Percentiles rank a stretch among this genome's conserved stretches.
Evolutionary conservation across 306 rosid genomes (phyloP).

Genomic region (Rosa multiflora): DNA sequence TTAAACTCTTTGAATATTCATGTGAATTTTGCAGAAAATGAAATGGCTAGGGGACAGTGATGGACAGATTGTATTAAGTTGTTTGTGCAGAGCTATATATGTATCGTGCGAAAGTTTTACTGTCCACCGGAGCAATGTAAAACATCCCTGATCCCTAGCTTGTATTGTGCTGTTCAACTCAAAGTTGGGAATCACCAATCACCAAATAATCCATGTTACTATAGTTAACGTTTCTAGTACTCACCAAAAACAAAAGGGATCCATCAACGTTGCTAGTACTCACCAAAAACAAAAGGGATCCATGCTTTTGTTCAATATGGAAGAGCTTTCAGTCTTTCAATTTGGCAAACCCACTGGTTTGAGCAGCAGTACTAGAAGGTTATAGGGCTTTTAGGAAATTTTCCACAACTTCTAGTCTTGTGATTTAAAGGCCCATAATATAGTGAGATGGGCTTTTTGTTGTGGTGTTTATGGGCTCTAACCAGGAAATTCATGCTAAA

Average conservation of each 20-base stretch:
- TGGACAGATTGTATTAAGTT: background rate
- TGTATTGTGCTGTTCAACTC: background rate
- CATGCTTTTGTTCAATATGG: background rate
- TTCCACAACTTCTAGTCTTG: background rate
- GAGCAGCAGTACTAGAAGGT: background rate
- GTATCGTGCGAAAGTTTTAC: background rate
- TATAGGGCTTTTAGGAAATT: background rate
- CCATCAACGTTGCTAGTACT: too few species aligned
- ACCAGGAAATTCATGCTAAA: background rate
- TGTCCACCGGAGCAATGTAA: background rate
- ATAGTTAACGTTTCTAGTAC: too few species aligned
- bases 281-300: background rate
- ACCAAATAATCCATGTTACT: background rate
- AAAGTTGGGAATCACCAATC: background rate
- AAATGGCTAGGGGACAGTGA: conserved; percentile 4
- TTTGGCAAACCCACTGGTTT: background rate
- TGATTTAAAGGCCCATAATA: background rate
- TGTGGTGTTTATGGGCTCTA: background rate
- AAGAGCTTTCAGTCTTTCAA: background rate
- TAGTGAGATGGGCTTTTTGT: background rate
- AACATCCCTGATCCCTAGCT: background rate
- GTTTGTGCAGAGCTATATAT: background rate
- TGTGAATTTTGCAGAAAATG: background rate
- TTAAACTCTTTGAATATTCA: background rate
- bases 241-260: background rate